Conservation (phyloP, 164 flowering plant genomes). For the Brasenia schreberi region DNA sequence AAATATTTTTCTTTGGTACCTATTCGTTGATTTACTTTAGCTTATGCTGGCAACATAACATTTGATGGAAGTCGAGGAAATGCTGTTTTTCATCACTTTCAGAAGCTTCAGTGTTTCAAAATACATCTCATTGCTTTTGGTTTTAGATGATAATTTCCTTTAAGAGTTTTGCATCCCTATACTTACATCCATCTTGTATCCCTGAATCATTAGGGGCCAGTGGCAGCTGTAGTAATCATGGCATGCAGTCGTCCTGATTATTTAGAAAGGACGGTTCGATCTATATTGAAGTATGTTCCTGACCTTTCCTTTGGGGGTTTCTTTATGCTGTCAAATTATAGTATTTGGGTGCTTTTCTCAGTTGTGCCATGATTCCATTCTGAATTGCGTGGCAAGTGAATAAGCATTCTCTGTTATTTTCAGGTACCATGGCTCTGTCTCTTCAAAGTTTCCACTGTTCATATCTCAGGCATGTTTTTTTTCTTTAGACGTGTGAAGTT, state of each 20-base stretch:
- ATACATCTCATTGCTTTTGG: not conserved
- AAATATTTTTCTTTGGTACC: not conserved
- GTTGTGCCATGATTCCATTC: too few relatives aligned
- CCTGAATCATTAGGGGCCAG: conserved; percentile 43
- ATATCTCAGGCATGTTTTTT: conserved; percentile 68
- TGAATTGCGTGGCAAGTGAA: too few relatives aligned
- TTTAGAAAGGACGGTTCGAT: conserved; percentile 69
- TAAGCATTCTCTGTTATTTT: conserved; percentile 1
- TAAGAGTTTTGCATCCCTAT: not conserved
- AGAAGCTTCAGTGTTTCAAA: too few relatives aligned
- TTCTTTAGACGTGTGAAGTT: not conserved
- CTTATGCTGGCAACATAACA: too few relatives aligned
- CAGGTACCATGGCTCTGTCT: conserved; percentile 70
- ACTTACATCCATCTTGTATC: not conserved
- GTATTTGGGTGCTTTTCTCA: too few relatives aligned
- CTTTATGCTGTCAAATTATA: too few relatives aligned
- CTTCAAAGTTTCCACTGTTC: conserved; percentile 87
- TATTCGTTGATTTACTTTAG: too few relatives aligned
- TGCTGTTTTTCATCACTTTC: too few relatives aligned
- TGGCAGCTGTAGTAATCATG: conserved; percentile 96
- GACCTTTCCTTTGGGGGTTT: too few relatives aligned
- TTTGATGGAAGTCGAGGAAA: too few relatives aligned
- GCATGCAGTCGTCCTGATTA: conserved; percentile 99
- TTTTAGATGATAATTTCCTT: not conserved
- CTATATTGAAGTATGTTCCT: conserved; percentile 59